Conservation (phyloP, 108 stramenopile species). For the Fistulifera pelliculosa region DNA sequence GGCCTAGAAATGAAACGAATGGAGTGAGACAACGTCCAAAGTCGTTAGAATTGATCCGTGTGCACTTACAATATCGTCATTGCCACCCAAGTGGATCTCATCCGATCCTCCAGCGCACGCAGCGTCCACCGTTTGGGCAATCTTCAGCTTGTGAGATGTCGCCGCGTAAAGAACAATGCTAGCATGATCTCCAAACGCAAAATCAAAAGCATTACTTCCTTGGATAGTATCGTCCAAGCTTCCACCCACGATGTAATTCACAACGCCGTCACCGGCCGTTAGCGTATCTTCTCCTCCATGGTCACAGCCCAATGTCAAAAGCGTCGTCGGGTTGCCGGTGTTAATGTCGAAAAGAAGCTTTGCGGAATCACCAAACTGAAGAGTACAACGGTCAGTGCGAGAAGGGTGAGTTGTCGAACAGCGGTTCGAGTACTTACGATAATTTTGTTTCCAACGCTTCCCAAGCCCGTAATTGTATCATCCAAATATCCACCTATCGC, state of each 20-base stretch:
- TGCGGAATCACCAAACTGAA: constrained; percentile 8
- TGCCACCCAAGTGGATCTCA: constrained; percentile 14
- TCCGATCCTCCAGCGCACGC: constrained; percentile 20
- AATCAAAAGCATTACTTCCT: constrained; percentile 8
- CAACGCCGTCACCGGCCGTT: constrained; percentile 14
- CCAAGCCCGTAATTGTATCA: constrained; percentile 12
- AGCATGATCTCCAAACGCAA: constrained; percentile 28
- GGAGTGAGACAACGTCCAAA: no score
- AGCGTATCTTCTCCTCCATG: constrained; percentile 12
- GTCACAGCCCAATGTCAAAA: constrained; percentile 10
- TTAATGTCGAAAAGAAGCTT: not conserved
- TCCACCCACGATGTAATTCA: constrained; percentile 16
- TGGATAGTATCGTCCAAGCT: constrained; percentile 8
- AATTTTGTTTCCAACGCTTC: constrained; percentile 16
- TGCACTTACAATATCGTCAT: constrained; percentile 17
- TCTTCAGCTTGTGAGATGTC: constrained; percentile 10
- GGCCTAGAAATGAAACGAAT: no score
- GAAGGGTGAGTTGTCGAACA: not conserved
- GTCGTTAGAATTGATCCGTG: no score
- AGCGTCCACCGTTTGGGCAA: constrained; percentile 8
- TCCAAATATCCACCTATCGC: constrained; percentile 13
- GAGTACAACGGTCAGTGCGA: not conserved
- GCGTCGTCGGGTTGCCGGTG: constrained; percentile 7
- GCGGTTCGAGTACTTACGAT: constrained; percentile 9
- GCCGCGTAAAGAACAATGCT: constrained; percentile 10